phyloP scores from a whole-genome alignment of 371 early-diverging fungal species.

The Lichtheimia corymbifera region DNA sequence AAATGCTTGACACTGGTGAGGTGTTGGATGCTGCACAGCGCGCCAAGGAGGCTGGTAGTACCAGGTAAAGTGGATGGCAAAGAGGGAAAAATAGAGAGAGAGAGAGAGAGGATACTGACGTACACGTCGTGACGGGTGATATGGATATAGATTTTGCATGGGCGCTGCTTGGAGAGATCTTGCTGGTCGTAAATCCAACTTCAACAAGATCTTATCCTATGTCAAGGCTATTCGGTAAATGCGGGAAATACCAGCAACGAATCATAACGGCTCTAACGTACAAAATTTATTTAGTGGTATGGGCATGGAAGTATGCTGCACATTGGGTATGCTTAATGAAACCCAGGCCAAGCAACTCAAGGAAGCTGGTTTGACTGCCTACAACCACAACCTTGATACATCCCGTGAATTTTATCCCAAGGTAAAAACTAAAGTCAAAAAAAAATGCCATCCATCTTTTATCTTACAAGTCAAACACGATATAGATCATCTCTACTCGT shows the following conservation, averaged over 20 bases:
- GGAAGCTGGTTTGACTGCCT: slow-evolving; percentile 87
- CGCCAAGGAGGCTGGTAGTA: slow-evolving; percentile 82
- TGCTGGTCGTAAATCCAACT: slow-evolving; percentile 83
- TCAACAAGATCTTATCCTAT: slow-evolving; percentile 76
- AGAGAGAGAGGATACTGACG: too few relatives aligned
- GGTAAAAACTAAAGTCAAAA: slow-evolving; percentile 20
- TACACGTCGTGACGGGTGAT: not conserved
- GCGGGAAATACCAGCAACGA: too few relatives aligned
- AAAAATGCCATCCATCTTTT: not conserved
- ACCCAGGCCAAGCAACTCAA: slow-evolving; percentile 78
- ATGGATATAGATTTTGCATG: slow-evolving; percentile 67
- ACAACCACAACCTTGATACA: slow-evolving; percentile 90
- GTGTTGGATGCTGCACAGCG: slow-evolving; percentile 77
- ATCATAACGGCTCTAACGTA: too few relatives aligned
- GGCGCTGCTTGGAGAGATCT: slow-evolving; percentile 90
- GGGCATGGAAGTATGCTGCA: slow-evolving; percentile 93
- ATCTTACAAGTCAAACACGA: not conserved
- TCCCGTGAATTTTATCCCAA: slow-evolving; percentile 84
- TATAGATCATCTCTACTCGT: slow-evolving; percentile 79
- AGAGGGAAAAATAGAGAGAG: not conserved
- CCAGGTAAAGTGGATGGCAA: slow-evolving; percentile 37
- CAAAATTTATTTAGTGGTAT: slow-evolving; percentile 57
- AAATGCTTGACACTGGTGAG: slow-evolving; percentile 72
- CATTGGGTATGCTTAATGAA: slow-evolving; percentile 83
- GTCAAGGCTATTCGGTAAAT: slow-evolving; percentile 79